These are phyloP conservation scores for Eimeria acervulina DNA, from an alignment of 169 alveolate species.

Conservation along the genomic window DNA sequence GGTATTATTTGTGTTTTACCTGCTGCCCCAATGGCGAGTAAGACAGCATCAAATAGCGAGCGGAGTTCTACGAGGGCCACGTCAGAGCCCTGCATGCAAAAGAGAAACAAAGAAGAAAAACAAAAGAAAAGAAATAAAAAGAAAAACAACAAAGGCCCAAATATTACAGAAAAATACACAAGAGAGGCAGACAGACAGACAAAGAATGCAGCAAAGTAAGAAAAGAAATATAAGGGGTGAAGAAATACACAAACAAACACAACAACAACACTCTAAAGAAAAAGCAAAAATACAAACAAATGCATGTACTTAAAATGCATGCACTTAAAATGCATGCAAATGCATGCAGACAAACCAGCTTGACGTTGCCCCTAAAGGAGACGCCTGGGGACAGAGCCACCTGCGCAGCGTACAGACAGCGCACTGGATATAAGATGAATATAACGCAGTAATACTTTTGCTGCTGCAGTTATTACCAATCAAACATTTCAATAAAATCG, in stretches of 20 bases:
- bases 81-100: conserved; percentile 78
- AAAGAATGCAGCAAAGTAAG: too few species aligned
- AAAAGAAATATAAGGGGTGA: too few species aligned
- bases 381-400: not conserved
- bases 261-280: too few species aligned
- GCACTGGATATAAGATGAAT: not conserved
- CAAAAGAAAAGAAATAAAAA: too few species aligned
- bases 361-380: conserved; percentile 37
- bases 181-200: too few species aligned
- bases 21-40: conserved; percentile 89
- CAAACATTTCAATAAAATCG: not conserved
- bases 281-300: too few species aligned
- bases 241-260: too few species aligned
- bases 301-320: too few species aligned
- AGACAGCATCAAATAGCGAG: conserved; percentile 87
- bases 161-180: too few species aligned
- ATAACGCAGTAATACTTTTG: conserved; percentile 59
- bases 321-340: too few species aligned
- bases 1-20: conserved; percentile 76
- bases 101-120: too few species aligned
- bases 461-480: not conserved
- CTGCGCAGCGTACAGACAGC: not conserved
- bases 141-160: too few species aligned
- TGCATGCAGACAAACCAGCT: not conserved
- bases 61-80: conserved; percentile 75